Evolutionary conservation across 352 stramenopile genomes (phyloP).

Genomic region (Globisporangium perplexum): DNA sequence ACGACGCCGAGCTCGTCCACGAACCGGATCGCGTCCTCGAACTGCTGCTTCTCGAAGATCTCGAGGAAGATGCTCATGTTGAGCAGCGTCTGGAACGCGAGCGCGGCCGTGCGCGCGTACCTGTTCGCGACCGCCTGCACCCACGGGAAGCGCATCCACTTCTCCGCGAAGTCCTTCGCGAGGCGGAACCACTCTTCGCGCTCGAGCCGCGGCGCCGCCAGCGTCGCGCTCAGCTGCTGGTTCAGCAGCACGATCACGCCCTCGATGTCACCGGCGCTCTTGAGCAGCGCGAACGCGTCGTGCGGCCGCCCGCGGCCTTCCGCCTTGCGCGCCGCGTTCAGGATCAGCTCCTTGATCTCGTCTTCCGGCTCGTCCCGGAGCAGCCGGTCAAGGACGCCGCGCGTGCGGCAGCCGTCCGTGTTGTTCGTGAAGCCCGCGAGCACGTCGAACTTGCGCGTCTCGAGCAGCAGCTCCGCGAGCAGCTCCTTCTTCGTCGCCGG

Average conservation of each 20-base stretch:
- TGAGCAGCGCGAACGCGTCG: constrained; percentile 73
- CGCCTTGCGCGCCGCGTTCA: constrained; percentile 65
- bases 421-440: constrained; percentile 78
- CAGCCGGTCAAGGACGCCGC: constrained; percentile 64
- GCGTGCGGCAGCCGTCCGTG: constrained; percentile 76
- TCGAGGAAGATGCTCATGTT: constrained; percentile 87
- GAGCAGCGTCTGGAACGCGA: constrained; percentile 82
- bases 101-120: constrained; percentile 54
- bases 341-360: constrained; percentile 72
- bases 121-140: constrained; percentile 69
- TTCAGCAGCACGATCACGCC: constrained; percentile 69
- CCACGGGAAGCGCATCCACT: constrained; percentile 86
- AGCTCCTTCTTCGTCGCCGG: constrained; percentile 60
- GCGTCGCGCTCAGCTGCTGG: constrained; percentile 56
- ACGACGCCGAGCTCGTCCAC: constrained; percentile 75
- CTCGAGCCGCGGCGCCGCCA: constrained; percentile 49
- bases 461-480: constrained; percentile 64
- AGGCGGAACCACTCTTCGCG: constrained; percentile 81
- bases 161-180: constrained; percentile 78
- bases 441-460: constrained; percentile 77
- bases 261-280: constrained; percentile 76
- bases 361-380: constrained; percentile 68
- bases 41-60: constrained; percentile 78
- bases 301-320: constrained; percentile 62
- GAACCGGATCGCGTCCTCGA: constrained; percentile 76